Percentiles rank a stretch among this genome's conserved stretches.
These are phyloP conservation scores for Rauvolfia tetraphylla DNA, from an alignment of 257 asterid genomes.

Conservation along the genomic window DNA sequence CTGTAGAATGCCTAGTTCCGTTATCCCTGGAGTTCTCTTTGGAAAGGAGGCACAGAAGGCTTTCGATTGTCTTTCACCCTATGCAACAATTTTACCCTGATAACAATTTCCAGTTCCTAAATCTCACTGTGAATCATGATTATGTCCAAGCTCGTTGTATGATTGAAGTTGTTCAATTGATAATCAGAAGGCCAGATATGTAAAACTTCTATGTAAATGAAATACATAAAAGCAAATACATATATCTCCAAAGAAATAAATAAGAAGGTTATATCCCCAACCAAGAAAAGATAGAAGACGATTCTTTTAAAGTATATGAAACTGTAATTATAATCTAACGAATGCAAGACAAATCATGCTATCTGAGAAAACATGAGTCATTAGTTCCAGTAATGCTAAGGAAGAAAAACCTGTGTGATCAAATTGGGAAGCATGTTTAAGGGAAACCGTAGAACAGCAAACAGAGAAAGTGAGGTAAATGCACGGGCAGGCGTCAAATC, in stretches of 20 bases:
- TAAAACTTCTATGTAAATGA: neutral
- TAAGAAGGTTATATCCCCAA: neutral
- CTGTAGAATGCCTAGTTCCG: neutral
- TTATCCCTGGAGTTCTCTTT: neutral
- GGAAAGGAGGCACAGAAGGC: neutral
- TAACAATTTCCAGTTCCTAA: neutral
- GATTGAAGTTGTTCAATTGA: neutral
- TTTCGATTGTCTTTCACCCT: neutral
- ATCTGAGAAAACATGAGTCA: neutral
- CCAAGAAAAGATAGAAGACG: neutral
- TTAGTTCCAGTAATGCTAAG: slow-evolving; percentile 2
- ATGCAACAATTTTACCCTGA: neutral
- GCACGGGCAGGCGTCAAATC: slow-evolving; percentile 89
- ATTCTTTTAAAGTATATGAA: neutral
- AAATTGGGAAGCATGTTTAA: slow-evolving; percentile 79
- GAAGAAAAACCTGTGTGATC: slow-evolving; percentile 70
- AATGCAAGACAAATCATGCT: neutral
- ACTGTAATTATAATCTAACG: neutral
- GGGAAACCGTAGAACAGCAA: slow-evolving; percentile 68
- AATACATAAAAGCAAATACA: neutral
- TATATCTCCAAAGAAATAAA: neutral
- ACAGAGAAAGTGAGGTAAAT: slow-evolving; percentile 80
- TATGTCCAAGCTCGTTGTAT: neutral
- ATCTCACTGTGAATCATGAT: neutral
- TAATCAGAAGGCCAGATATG: neutral